Evolutionary conservation across 257 asterid genomes (phyloP).

Genomic region (Salvia miltiorrhiza): DNA sequence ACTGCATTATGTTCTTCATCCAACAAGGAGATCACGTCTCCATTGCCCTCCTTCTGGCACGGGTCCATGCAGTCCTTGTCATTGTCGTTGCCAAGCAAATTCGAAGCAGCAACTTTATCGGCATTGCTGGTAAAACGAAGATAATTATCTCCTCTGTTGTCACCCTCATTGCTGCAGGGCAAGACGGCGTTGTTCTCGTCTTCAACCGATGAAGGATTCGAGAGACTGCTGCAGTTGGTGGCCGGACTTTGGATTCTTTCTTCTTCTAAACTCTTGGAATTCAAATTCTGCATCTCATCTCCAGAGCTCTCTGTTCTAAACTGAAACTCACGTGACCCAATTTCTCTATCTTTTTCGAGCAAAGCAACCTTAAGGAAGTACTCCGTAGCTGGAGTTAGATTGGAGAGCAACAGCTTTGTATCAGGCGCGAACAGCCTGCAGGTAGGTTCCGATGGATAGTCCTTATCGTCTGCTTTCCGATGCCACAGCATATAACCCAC

Average conservation of each 20-base stretch:
- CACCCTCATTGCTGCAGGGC: slow-evolving; percentile 47
- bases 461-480: slow-evolving; percentile 52
- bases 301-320: slow-evolving; percentile 40
- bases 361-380: slow-evolving; percentile 56
- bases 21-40: slow-evolving; percentile 29
- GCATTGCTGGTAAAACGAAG: slow-evolving; percentile 30
- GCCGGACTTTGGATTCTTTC: slow-evolving; percentile 61
- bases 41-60: slow-evolving; percentile 33
- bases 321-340: slow-evolving; percentile 40
- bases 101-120: slow-evolving; percentile 35
- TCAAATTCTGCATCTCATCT: slow-evolving; percentile 27
- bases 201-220: slow-evolving; percentile 87
- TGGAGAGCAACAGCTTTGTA: slow-evolving; percentile 48
- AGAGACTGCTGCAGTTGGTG: slow-evolving; percentile 77
- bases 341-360: slow-evolving; percentile 44
- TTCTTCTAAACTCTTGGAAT: slow-evolving; percentile 37
- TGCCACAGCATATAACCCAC: slow-evolving; percentile 58
- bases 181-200: slow-evolving; percentile 59
- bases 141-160: slow-evolving; percentile 40
- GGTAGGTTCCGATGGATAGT: slow-evolving; percentile 60
- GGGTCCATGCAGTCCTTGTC: slow-evolving; percentile 15
- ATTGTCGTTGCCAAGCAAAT: slow-evolving; percentile 4
- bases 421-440: slow-evolving; percentile 51
- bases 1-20: slow-evolving; percentile 39
- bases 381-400: slow-evolving; percentile 52